Evolutionary conservation across 108 stramenopile genomes (phyloP), one percentile per base, ranked within the genome.

Genomic region (Fragilariopsis cylindrus): DNA sequence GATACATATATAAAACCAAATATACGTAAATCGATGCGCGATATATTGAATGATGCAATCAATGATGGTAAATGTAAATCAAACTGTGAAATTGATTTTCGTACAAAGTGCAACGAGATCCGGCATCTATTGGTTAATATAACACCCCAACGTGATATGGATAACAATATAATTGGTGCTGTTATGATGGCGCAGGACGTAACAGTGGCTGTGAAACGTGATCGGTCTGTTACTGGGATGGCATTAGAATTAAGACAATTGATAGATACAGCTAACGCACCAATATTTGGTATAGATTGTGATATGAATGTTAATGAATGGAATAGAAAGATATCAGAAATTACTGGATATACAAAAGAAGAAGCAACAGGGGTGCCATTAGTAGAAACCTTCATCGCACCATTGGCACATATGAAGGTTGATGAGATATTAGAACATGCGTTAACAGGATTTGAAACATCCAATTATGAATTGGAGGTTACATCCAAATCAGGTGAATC

Each of bases 251-350:
- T 90, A 47, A 70, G 86, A 7, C 87, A 90, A 65, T 71, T 93
- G 9, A 90, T 91, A 67, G 92, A 93, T 53, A 83, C 85, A 12
- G 90, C 90, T 1, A 93, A 93, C 71, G 92, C 90, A 8, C 92
- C 92, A 4, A 90, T 94, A 39, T 94, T 94, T 71, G 92, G 92
- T 11, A 83, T 94, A 58, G 90, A 90, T 72, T 74, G 60, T 9
- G 76, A 90, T 62, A 90, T 90, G 40, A 85, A 79, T 40, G 88
- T 94, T 3, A 90, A 91, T 54, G 90, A 90, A 60, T 93, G 92
- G 88, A 89, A 89, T 70, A 48, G 65, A 30, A 70, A 72, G 21
- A 83, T 84, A 18, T 75, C 85, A 53, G 77, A 80, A 71, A 78
- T 92, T 48, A 90, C 88, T 13, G 88, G 88, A 9, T 90, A 80